Evolutionary conservation across 2,329 filamentous ascomycete species (phyloP), one percentile per base, ranked within the genome.

Genomic region (Aspergillus chevalieri): DNA sequence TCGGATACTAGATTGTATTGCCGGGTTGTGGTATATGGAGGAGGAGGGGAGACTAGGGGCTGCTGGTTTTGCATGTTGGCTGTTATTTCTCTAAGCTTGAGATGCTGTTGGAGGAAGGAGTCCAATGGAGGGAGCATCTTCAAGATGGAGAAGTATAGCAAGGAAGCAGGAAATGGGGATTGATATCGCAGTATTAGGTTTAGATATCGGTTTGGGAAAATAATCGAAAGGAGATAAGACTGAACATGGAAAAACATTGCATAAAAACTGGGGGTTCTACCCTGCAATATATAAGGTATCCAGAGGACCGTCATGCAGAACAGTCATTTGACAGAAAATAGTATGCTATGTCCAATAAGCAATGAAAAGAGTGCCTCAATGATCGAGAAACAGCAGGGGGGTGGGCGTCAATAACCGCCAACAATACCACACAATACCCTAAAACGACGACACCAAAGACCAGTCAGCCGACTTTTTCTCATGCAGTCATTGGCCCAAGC

Each of bases 91-190:
- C 57, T 55, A 17, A 63, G 57, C 47, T 65, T 67, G 34, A 58
- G 57, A 38, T 50, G 53, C n/a, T 62, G 60, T 19, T 67, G 60
- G 17, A 55, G 52, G 26, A 65, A 48, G 17, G 58, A 58, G 26
- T 65, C 59, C n/a, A 60, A 61, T 30, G 61, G 59, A n/a, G 62
- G 63, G 17, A 57, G 44, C 63, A 67, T 66, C 24, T 56, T 26
- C 7, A 43, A 17, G 12, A 43, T 22, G 10, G 4, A n/a, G 48
- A 26, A 39, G 9, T 19, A 41, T 12, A 41, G 17, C n/a, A 17
- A 36, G n/a, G 34, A 14, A 33, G 9, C 9, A 14, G 4, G 4
- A 10, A 33, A 10, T 33, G 30, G 8, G 30, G 30, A 14, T 33
- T 7, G 9, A 33, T 36, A 17, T 36, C 2, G n/a, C 26, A 30